Evolutionary conservation across 1,139 yeast genomes (phyloP).

Genomic region (Yamadazyma trypodendri): DNA sequence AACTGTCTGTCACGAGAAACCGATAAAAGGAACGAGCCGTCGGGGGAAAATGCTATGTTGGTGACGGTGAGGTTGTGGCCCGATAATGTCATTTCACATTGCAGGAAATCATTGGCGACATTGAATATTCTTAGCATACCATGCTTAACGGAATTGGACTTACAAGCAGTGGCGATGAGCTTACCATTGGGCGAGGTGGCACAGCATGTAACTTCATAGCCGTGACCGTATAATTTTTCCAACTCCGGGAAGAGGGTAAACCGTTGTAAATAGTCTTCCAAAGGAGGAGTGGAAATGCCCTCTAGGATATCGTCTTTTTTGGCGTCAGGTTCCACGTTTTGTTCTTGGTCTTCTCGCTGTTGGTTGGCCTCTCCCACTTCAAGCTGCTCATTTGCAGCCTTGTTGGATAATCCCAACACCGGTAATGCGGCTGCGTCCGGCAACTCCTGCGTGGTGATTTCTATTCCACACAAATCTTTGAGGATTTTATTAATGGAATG

Average conservation of each 20-base stretch:
- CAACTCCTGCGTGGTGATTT: slow-evolving; percentile 27
- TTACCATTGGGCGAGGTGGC: slow-evolving; percentile 67
- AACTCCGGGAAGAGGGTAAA: slow-evolving; percentile 93
- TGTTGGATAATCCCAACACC: slow-evolving; percentile 90
- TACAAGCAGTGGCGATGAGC: slow-evolving; percentile 85
- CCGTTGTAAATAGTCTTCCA: slow-evolving; percentile 87
- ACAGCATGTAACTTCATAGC: slow-evolving; percentile 85
- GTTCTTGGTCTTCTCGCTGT: slow-evolving; percentile 34
- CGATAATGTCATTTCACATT: slow-evolving; percentile 38
- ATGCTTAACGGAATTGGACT: slow-evolving; percentile 79
- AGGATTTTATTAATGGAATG: slow-evolving; percentile 67
- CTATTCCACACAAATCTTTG: slow-evolving; percentile 51
- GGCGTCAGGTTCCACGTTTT: slow-evolving; percentile 34
- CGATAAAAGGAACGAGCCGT: slow-evolving; percentile 65
- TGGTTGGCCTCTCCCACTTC: slow-evolving; percentile 43
- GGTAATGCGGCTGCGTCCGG: slow-evolving; percentile 90
- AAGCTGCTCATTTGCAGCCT: slow-evolving; percentile 60
- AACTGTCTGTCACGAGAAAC: slow-evolving; percentile 91
- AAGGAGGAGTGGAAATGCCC: slow-evolving; percentile 59
- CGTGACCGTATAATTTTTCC: slow-evolving; percentile 95
- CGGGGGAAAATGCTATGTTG: slow-evolving; percentile 71
- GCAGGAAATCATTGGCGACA: slow-evolving; percentile 45
- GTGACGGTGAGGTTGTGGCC: slow-evolving; percentile 85
- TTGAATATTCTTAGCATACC: slow-evolving; percentile 82
- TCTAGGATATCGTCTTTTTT: slow-evolving; percentile 45